Evolutionary conservation across 768 basidiomycete genomes (phyloP), one percentile per base, ranked within the genome.

Genomic region (Collybia nuda): DNA sequence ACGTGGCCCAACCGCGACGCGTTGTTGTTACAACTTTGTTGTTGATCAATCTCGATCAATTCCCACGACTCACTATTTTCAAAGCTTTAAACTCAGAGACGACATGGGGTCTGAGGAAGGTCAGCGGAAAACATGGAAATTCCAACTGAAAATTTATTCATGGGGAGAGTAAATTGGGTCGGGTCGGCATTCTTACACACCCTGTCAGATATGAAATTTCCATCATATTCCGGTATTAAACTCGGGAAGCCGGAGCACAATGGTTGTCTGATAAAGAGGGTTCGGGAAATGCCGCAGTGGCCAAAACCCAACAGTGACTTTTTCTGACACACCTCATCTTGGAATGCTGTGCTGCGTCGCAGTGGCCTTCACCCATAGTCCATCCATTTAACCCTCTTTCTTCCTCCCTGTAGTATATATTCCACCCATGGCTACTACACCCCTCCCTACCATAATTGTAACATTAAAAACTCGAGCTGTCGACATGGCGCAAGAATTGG

Each of bases 51-150:
- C 14, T 9, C 23, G 49, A 50, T 50, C 40, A 24, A 38, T 48
- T 55, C 52, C 41, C 55, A 61, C 50, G 50, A 47, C 49, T 44
- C 49, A 51, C 45, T 45, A 47, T 54, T 53, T 58, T 26, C 42
- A 24, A 14, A 26, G 39, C 61, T 71, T 70, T 43, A 64, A 67
- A 67, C 67, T 71, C 67, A 64, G 68, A 62, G 56, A 49, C 40
- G 48, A 42, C 38, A 39, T 51, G 42, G 52, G 40, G 40, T 4
- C 39, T 37, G 37, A 19, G 12, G 35, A 37, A 38, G 18, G 32
- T 29, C 37, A 40, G 48, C 43, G 32, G 50, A 42, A 52, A 51
- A 24, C 28, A 40, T 40, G 40, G 48, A 54, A 62, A 45, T 32
- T 32, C 32, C 14, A 32, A 5, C 32, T 11, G 2, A 32, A 32